A percentile compares a stretch with the other conserved stretches of the same genome.
These are phyloP conservation scores for Magnolia officinalis DNA, from an alignment of 164 flowering plant species.

Conservation along the genomic window DNA sequence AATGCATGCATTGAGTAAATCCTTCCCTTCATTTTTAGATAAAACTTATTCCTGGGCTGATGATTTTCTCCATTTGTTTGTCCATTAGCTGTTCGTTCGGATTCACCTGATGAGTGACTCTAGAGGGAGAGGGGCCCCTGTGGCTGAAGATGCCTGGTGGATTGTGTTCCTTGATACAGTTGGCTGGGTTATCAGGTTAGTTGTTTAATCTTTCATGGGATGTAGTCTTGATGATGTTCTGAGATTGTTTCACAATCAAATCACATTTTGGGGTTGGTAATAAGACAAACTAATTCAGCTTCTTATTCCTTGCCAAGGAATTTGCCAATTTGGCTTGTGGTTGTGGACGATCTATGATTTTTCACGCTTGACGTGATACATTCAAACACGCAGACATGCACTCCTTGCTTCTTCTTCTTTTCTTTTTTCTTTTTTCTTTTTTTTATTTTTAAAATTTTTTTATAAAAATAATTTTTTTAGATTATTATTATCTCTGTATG, in stretches of 20 bases:
- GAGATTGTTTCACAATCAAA: not conserved
- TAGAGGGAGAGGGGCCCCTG: not conserved
- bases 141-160: not conserved
- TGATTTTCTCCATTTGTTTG: not conserved
- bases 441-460: no score
- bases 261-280: slow-evolving; percentile 1
- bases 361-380: no score
- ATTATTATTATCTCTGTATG: no score
- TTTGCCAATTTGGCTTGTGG: not conserved
- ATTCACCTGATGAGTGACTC: not conserved
- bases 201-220: not conserved
- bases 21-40: no score
- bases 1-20: no score
- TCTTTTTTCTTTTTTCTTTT: no score
- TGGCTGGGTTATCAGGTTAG: not conserved
- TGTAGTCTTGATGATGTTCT: not conserved
- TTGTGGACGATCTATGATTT: no score
- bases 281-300: not conserved
- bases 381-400: no score
- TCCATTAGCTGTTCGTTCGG: not conserved
- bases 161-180: not conserved
- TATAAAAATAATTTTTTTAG: no score
- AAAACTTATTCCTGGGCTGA: no score
- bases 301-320: not conserved
- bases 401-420: no score